These are phyloP conservation scores for Pelargonium hybrid DNA, from an alignment of 441 rosid species.

Conservation along the genomic window DNA sequence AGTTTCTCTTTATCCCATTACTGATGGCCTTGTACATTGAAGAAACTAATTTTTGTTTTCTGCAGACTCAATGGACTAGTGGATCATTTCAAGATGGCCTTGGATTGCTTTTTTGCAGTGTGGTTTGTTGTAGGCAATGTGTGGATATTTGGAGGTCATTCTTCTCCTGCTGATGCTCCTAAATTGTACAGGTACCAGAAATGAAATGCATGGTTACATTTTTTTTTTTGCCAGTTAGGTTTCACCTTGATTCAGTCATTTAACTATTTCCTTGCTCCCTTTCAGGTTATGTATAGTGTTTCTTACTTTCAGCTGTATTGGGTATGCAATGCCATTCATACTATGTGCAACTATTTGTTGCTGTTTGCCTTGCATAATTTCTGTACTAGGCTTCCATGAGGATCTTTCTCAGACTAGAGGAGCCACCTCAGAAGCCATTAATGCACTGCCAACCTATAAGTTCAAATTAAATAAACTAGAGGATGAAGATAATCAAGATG, in stretches of 20 bases:
- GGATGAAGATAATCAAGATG: conserved; percentile 38
- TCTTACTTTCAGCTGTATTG: conserved; percentile 85
- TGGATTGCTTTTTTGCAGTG: conserved; percentile 94
- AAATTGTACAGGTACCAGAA: conserved; percentile 73
- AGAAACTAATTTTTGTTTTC: conserved; percentile 14
- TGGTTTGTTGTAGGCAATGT: conserved; percentile 99
- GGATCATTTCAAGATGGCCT: conserved; percentile 71
- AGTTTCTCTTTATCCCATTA: not conserved
- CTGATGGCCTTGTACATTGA: conserved; percentile 13
- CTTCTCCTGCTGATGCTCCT: conserved; percentile 83
- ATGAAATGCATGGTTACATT: conserved; percentile 1
- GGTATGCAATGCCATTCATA: conserved; percentile 97
- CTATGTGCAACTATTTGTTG: conserved; percentile 94
- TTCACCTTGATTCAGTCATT: conserved; percentile 1
- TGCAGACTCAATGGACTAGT: conserved; percentile 56
- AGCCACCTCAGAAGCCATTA: conserved; percentile 75
- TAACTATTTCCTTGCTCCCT: conserved; percentile 13
- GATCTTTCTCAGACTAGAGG: conserved; percentile 81
- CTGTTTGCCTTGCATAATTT: conserved; percentile 89
- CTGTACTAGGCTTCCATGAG: conserved; percentile 81
- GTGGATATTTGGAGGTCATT: conserved; percentile 95
- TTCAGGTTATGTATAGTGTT: conserved; percentile 92
- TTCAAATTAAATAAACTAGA: conserved; percentile 56
- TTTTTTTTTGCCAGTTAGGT: not conserved
- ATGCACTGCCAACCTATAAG: conserved; percentile 84